Base-by-base conservation (phyloP, 208 protist species). In the Strigomonas galati region DNA sequence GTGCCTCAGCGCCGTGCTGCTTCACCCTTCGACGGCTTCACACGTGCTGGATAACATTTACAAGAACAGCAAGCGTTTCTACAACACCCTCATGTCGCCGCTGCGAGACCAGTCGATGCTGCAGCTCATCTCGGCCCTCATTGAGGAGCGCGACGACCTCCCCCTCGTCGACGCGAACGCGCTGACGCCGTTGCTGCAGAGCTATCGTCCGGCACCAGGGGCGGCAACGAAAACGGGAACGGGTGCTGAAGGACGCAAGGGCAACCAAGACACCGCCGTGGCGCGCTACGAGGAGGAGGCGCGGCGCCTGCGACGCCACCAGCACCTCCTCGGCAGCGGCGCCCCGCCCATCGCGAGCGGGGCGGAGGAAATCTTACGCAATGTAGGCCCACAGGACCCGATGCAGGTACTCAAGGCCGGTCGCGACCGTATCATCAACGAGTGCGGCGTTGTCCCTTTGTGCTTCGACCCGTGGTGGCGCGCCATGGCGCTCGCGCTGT, bases 381-480 rank as follows among this genome's bases (percentile, higher is more conserved):
- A 49, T 30, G 71, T 66, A 0, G 78, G 73, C 3, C 80, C 83
- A 0, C 67, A 67, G 21, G 71, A 87, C 74, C 72, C 82, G n/a
- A 57, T 71, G 14, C 69, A 75, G 5, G 59, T 83, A 17, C 66
- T 95, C 21, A 53, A 62, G 19, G 77, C 79, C 0, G 79, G 87
- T 2, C 52, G 70, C 10, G 46, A 73, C 1, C 53, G 65, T 21
- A 84, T 95, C 35, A 24, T 64, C 46, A 32, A 43, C 3, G 86
- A 91, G 63, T 65, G 70, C 21, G 51, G 53, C n/a, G 46, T 71
- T 1, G 65, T 75, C 15, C 89, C 89, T 21, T 61, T 85, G n/a
- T 89, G 85, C 58, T 93, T 95, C 65, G 89, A 95, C 51, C 76
- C 84, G 27, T 95, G 90, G 87, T 95, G 90, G 87, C 84, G 87